Conservation (phyloP, 345 rosid genomes). For the Streptanthus diversifolius region DNA sequence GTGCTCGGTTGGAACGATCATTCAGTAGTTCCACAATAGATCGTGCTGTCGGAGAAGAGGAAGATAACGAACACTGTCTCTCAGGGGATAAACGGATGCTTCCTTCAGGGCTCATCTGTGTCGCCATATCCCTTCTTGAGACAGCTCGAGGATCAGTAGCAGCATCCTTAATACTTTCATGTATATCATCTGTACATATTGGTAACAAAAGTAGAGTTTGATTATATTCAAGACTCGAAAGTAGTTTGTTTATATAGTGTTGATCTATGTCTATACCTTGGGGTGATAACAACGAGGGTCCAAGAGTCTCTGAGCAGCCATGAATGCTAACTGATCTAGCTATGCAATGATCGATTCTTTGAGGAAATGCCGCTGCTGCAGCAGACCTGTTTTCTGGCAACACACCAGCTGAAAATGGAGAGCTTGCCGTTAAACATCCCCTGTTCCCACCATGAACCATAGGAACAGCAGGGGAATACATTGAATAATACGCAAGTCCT, state of each 20-base stretch:
- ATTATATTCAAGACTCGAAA: background rate
- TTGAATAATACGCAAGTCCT: slow-evolving; percentile 64
- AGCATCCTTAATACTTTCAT: slow-evolving; percentile 51
- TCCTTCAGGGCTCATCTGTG: slow-evolving; percentile 92
- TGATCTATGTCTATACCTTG: slow-evolving; percentile 39
- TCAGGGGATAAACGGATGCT: slow-evolving; percentile 60
- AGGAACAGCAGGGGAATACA: slow-evolving; percentile 72
- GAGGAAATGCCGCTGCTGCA: slow-evolving; percentile 43
- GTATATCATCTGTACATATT: slow-evolving; percentile 49
- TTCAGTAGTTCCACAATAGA: slow-evolving; percentile 55
- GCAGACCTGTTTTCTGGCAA: slow-evolving; percentile 50
- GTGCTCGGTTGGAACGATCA: slow-evolving; percentile 44
- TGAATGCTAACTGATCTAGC: slow-evolving; percentile 90
- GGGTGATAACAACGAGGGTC: slow-evolving; percentile 37
- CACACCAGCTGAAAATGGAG: slow-evolving; percentile 78
- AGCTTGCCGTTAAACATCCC: slow-evolving; percentile 48
- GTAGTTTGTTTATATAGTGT: background rate
- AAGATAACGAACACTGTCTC: slow-evolving; percentile 48
- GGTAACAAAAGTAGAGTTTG: background rate
- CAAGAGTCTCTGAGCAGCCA: slow-evolving; percentile 68
- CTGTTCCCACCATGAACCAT: slow-evolving; percentile 52
- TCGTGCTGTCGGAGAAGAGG: slow-evolving; percentile 48
- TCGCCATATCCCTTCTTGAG: slow-evolving; percentile 96
- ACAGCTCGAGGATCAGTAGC: slow-evolving; percentile 55
- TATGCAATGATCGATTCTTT: slow-evolving; percentile 57